Percentiles rank a stretch among this genome's conserved stretches.
Conservation (phyloP, 305 asterid genomes). For the Petunia hybrid region DNA sequence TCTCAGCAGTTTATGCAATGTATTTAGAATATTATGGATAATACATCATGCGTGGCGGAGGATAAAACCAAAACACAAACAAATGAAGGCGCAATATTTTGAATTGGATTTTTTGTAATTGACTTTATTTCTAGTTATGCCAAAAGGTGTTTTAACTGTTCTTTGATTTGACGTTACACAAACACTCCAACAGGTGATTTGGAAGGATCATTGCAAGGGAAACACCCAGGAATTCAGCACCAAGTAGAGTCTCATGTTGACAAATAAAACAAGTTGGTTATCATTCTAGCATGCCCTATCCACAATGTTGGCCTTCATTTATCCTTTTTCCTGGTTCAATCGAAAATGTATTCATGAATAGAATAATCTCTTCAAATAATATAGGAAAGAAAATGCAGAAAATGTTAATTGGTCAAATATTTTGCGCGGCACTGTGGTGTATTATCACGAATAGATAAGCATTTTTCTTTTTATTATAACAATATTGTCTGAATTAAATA, state of each 20-base stretch:
- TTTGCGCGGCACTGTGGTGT: not conserved
- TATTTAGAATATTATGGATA: slow-evolving; percentile 3
- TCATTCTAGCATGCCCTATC: not conserved
- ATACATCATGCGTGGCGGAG: not conserved
- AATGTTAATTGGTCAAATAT: not conserved
- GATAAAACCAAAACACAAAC: not conserved
- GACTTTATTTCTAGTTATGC: not conserved
- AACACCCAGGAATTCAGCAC: not conserved
- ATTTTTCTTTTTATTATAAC: not conserved
- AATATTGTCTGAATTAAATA: not conserved
- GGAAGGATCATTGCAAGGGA: not conserved
- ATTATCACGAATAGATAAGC: not conserved
- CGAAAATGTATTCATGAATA: not conserved
- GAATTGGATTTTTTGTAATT: not conserved
- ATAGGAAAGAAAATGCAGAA: not conserved
- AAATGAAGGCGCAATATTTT: not conserved
- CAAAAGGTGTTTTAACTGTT: not conserved
- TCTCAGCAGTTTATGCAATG: slow-evolving; percentile 27
- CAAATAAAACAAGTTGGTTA: not conserved
- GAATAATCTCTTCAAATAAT: not conserved
- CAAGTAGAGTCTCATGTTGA: not conserved
- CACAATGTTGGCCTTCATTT: not conserved
- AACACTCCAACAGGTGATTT: slow-evolving; percentile 14
- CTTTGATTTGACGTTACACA: slow-evolving; percentile 11
- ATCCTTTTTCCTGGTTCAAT: not conserved